These are phyloP conservation scores for Graphilbum fragrans DNA, from an alignment of 2,329 filamentous ascomycete genomes.

Conservation along the genomic window DNA sequence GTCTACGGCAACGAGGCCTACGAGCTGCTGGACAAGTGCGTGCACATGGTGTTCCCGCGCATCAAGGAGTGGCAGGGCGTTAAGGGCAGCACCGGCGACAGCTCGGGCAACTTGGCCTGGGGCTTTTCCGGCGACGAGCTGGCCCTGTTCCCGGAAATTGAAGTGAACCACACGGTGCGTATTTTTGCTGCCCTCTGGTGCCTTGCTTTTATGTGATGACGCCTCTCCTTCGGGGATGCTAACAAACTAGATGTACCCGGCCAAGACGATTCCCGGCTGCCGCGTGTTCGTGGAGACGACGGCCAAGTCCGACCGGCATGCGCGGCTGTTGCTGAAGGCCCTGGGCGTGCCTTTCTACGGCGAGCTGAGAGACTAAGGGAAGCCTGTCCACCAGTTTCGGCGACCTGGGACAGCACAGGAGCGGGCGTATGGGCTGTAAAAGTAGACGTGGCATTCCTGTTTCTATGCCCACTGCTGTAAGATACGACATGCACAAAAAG, in stretches of 20 bases:
- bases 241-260: slow-evolving; percentile 40
- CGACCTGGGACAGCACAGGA: too few species aligned
- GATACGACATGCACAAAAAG: not conserved
- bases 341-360: slow-evolving; percentile 75
- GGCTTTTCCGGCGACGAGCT: slow-evolving; percentile 67
- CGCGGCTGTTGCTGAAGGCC: slow-evolving; percentile 59
- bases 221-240: slow-evolving; percentile 10
- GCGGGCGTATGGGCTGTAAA: not conserved
- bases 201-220: not conserved
- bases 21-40: slow-evolving; percentile 80
- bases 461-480: not conserved
- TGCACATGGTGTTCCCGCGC: slow-evolving; percentile 82
- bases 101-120: slow-evolving; percentile 75
- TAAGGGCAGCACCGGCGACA: slow-evolving; percentile 60
- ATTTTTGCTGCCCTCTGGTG: slow-evolving; percentile 1
- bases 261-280: slow-evolving; percentile 70
- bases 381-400: too few species aligned
- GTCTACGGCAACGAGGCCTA: slow-evolving; percentile 71
- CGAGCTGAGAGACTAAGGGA: slow-evolving; percentile 12
- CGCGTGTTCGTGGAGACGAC: slow-evolving; percentile 76
- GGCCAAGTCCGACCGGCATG: slow-evolving; percentile 75
- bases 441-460: not conserved
- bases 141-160: slow-evolving; percentile 82
- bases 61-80: slow-evolving; percentile 92
- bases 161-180: slow-evolving; percentile 88